phyloP scores from a whole-genome alignment of 371 early-diverging fungal genomes.

The Syncephalastrum sp. region DNA sequence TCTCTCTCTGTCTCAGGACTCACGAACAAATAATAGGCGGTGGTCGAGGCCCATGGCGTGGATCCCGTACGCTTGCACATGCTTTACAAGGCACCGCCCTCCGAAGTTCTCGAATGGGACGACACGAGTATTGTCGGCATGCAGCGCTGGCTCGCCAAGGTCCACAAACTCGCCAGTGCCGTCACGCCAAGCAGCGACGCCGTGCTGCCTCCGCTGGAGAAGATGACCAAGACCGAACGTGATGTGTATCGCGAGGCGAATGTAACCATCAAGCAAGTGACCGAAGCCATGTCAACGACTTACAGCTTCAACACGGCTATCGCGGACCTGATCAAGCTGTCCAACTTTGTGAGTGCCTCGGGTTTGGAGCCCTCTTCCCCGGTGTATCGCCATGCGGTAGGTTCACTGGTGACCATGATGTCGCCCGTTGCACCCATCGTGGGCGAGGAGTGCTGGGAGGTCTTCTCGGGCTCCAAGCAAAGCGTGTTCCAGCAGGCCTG shows the following conservation, averaged over 20 bases:
- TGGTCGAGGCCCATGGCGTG: conserved; percentile 72
- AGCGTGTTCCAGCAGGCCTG: conserved; percentile 63
- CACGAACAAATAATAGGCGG: conserved; percentile 23
- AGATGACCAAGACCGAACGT: conserved; percentile 56
- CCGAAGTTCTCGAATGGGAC: conserved; percentile 91
- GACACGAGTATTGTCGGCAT: conserved; percentile 88
- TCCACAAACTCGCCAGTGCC: conserved; percentile 33
- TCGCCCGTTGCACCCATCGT: conserved; percentile 75
- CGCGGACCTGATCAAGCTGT: conserved; percentile 81
- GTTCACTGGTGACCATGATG: conserved; percentile 68
- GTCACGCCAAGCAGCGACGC: not conserved
- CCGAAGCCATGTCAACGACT: conserved; percentile 55
- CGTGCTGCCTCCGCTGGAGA: conserved; percentile 15
- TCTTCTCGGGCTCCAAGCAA: conserved; percentile 8
- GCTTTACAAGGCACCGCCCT: conserved; percentile 88
- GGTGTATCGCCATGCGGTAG: conserved; percentile 57
- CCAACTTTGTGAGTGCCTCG: conserved; percentile 54
- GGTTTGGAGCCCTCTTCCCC: conserved; percentile 26
- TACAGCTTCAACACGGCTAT: conserved; percentile 82
- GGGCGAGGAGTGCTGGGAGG: conserved; percentile 77
- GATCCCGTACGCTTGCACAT: conserved; percentile 88
- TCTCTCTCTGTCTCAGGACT: not conserved
- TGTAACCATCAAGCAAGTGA: conserved; percentile 57
- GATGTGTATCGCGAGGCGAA: conserved; percentile 52
- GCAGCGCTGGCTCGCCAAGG: conserved; percentile 78